Evolutionary conservation across 164 flowering plant genomes (phyloP), one percentile per base, ranked within the genome.

Genomic region (Berberis thunbergii): DNA sequence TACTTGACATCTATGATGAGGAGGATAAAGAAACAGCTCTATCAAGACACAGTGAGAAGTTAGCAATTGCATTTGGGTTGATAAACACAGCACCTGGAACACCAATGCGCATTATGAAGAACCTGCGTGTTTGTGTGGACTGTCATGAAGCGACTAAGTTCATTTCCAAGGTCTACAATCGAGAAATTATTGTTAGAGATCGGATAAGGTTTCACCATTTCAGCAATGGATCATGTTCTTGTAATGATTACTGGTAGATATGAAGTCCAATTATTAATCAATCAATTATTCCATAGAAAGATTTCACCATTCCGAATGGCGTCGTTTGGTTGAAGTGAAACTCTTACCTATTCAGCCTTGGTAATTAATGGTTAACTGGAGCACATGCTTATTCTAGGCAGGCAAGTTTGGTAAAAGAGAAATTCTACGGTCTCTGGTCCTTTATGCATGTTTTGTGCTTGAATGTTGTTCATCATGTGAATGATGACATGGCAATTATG

Each of bases 11-110:
- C 41, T 82, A 73, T 41, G 86, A 78, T 45, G 83, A 80, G 67
- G 82, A 80, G 72, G 81, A 75, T 41, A 78, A 76, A 59, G 80
- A 83, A 57, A 74, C 77, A 5, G 76, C 82, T 26, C 60, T 81
- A 11, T 70, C 69, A 60, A 69, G 58, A 64, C 84, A 80, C 45
- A 79, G 84, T 61, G 84, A 83, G 71, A 83, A 78, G 73, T 65
- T 79, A 38, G 83, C 87, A 0, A 77, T 83, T 64, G 77, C 83
- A 55, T 83, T 76, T 59, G 85, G 83, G 45, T 64, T 83, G 60
- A 72, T 83, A 11, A 74, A 72, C 67, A 79, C 84, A 56, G 7
- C 62, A 49, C 78, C 76, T 38, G 73, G 81, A 57, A 76, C 80
- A 12, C 61, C 74, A 7, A 74, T 83, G 13, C 73, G 80, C 2